Percentiles rank a stretch among this genome's conserved stretches.
Conservation (phyloP, 257 asterid species). For the Nicotiana sylvestris region DNA sequence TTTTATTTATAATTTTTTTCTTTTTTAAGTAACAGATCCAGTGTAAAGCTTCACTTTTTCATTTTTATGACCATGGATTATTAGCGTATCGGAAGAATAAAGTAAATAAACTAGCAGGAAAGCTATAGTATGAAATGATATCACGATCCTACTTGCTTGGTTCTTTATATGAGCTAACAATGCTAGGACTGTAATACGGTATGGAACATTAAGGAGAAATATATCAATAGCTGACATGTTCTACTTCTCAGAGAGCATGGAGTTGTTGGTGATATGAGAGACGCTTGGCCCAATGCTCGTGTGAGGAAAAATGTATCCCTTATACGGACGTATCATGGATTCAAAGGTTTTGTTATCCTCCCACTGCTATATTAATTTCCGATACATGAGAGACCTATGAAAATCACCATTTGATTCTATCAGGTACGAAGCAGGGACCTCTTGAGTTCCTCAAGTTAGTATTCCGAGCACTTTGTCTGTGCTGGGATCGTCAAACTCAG, state of each 20-base stretch:
- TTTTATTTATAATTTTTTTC: neutral
- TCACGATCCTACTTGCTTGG: neutral
- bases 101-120: neutral
- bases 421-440: constrained; percentile 90
- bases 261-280: constrained; percentile 95
- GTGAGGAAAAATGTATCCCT: constrained; percentile 80
- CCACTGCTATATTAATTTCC: neutral
- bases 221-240: constrained; percentile 4
- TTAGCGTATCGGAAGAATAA: neutral
- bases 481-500: constrained; percentile 99
- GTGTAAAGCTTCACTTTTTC: neutral
- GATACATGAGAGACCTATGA: neutral
- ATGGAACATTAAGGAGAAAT: neutral
- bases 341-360: constrained; percentile 55
- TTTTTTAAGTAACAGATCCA: too few species aligned
- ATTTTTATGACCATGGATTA: neutral
- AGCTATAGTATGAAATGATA: neutral
- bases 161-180: neutral
- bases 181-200: neutral
- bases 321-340: constrained; percentile 87
- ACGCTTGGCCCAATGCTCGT: constrained; percentile 98
- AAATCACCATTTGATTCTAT: neutral
- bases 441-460: constrained; percentile 78
- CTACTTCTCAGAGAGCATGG: constrained; percentile 80
- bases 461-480: constrained; percentile 89